phyloP scores from a whole-genome alignment of 768 basidiomycete species.

The Podaxis sp. region DNA sequence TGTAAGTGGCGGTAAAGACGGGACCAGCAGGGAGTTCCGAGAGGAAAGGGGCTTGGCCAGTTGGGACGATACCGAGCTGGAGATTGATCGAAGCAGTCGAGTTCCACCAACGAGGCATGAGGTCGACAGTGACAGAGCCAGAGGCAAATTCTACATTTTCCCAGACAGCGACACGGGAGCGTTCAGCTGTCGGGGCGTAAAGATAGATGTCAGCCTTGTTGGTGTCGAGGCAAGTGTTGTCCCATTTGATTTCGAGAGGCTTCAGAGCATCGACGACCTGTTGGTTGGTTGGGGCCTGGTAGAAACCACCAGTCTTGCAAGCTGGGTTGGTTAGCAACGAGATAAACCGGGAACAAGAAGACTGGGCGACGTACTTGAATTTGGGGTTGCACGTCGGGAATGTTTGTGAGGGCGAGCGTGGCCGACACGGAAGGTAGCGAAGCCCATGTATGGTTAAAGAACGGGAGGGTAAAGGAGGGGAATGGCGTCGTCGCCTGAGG shows the following conservation, averaged over 20 bases:
- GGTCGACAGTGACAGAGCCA: slow-evolving; percentile 48
- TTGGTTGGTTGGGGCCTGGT: slow-evolving; percentile 52
- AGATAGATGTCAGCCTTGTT: slow-evolving; percentile 67
- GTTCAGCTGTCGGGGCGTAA: slow-evolving; percentile 44
- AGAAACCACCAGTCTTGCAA: slow-evolving; percentile 62
- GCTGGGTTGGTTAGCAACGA: slow-evolving; percentile 25
- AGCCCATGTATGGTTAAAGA: slow-evolving; percentile 16
- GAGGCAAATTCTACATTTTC: slow-evolving; percentile 43
- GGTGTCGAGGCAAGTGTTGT: slow-evolving; percentile 54
- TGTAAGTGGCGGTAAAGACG: slow-evolving; percentile 65
- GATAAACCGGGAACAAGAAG: neutral
- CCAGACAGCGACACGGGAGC: slow-evolving; percentile 58
- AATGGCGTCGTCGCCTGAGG: neutral
- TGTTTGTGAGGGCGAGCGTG: slow-evolving; percentile 3
- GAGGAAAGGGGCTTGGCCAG: slow-evolving; percentile 50
- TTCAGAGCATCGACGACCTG: slow-evolving; percentile 44
- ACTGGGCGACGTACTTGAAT: neutral
- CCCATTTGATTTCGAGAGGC: slow-evolving; percentile 64
- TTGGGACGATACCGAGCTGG: slow-evolving; percentile 59
- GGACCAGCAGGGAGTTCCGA: slow-evolving; percentile 63
- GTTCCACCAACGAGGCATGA: slow-evolving; percentile 76
- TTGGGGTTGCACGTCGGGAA: neutral
- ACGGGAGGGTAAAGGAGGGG: neutral
- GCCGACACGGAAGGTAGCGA: slow-evolving; percentile 11
- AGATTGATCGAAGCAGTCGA: slow-evolving; percentile 45